phyloP scores from a whole-genome alignment of 2,329 filamentous ascomycete species.

The Claviceps digitariae region DNA sequence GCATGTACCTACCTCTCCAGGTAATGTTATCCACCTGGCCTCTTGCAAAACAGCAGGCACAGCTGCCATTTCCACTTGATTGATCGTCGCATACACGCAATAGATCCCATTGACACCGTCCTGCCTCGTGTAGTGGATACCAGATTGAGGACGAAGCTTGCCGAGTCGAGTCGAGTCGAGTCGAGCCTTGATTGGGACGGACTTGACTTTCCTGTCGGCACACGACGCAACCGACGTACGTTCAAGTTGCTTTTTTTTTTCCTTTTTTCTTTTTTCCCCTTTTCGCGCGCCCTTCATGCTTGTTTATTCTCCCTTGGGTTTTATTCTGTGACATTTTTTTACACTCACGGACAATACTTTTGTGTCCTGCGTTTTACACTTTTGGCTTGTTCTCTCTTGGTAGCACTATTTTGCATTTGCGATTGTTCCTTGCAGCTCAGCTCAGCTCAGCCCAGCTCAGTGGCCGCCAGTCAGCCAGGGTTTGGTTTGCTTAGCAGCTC shows the following conservation, averaged over 20 bases:
- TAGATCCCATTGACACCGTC: not conserved
- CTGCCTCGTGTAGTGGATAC: not conserved
- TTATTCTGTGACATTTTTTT: no score
- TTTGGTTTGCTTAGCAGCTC: not conserved
- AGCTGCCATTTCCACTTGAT: not conserved
- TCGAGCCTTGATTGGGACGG: not conserved
- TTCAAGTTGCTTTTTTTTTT: not conserved
- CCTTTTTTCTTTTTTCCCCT: no score
- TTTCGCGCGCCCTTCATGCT: not conserved
- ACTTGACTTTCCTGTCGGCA: not conserved
- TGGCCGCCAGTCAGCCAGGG: not conserved
- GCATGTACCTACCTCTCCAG: no score
- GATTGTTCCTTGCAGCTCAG: not conserved
- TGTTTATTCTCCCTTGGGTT: not conserved
- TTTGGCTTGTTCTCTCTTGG: not conserved
- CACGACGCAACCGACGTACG: not conserved
- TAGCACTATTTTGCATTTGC: not conserved
- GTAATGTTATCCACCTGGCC: not conserved
- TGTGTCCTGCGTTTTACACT: not conserved
- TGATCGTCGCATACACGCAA: not conserved
- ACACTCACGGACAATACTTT: no score
- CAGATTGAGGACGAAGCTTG: not conserved
- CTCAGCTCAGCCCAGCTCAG: not conserved
- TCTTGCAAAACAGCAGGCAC: not conserved
- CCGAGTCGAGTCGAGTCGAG: not conserved